Base-by-base conservation (phyloP, 257 asterid genomes). In the Coffea canephora region DNA sequence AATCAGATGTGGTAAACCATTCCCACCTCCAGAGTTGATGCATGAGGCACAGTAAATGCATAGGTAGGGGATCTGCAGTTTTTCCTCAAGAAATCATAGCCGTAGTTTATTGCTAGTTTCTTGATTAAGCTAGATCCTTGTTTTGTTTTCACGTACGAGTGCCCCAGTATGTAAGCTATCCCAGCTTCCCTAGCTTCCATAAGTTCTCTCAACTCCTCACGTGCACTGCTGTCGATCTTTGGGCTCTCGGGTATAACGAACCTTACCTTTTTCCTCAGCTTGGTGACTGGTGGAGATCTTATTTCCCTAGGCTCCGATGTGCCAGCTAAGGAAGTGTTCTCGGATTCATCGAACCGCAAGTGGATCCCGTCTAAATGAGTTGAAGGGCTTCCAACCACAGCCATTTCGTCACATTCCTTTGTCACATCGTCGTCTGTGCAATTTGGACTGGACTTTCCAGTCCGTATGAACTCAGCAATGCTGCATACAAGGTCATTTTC, bases 101-200 rank as follows among this genome's bases (percentile, higher is more conserved):
- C 98, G 52, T 81, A 84, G 78, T 95, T 91, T 70, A 93, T 90
- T n/a, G 85, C 98, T 71, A 91, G 39, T 82, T 82, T 93, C 91
- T 90, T 95, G 21, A 91, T 57, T 31, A 88, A 69, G 81, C 99
- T 85, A 19, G 99, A 95, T 6, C 99, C 99, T 65, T 85, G 81
- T 83, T 95, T 95, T 9, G 99, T 95, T 68, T 88, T 92, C 83
- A 95, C 88, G 78, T 91, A 93, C 0, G 94, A 93, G 80, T 93
- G 98, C 48, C 99, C 99, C 79, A 95, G 55, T 7, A 95, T 93
- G 79, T 93, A 91, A 0, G 99, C 96, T 39, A 93, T 71, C 13
- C 99, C 99, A 0, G 92, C 93, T 77, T 95, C 99, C 77, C 98
- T 86, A 25, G 98, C 99, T 67, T 95, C 98, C 93, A 90, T 89